phyloP scores from a whole-genome alignment of 2,329 filamentous ascomycete species.

The Dactylellina haptotyla region DNA sequence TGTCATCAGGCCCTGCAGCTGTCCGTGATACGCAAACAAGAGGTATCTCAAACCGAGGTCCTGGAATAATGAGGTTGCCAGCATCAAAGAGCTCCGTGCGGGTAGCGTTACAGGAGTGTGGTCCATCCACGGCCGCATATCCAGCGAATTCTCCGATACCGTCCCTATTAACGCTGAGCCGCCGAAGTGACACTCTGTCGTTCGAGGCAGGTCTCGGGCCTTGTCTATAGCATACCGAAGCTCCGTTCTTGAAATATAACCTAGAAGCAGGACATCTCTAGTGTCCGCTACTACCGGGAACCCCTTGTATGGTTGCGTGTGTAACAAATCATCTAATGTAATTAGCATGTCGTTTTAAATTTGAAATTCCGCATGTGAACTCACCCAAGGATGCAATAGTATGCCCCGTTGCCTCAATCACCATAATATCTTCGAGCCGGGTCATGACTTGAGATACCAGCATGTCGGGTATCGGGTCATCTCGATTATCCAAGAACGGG shows the following conservation, averaged over 20 bases:
- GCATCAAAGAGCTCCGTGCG: conserved; percentile 76
- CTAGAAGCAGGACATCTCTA: conserved; percentile 80
- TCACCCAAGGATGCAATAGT: conserved; percentile 79
- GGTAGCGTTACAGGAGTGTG: conserved; percentile 94
- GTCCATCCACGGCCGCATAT: conserved; percentile 97
- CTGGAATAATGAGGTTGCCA: conserved; percentile 94
- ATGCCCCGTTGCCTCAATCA: conserved; percentile 86
- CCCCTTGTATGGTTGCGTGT: conserved; percentile 80
- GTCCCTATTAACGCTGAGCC: conserved; percentile 67
- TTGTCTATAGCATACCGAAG: conserved; percentile 80
- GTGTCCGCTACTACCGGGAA: conserved; percentile 88
- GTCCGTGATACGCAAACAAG: conserved; percentile 83
- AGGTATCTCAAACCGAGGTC: conserved; percentile 91
- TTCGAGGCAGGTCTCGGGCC: conserved; percentile 65
- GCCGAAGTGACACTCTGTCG: conserved; percentile 74
- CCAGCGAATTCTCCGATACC: conserved; percentile 66
- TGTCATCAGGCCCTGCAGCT: conserved; percentile 84
- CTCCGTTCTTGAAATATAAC: conserved; percentile 93
- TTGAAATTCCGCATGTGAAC: not conserved
- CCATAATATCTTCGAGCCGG: conserved; percentile 84
- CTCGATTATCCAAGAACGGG: conserved; percentile 91
- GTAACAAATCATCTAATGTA: conserved; percentile 68
- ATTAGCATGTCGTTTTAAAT: not conserved
- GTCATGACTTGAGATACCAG: conserved; percentile 92
- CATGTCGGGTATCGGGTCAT: conserved; percentile 84